phyloP scores from a whole-genome alignment of 169 alveolate genomes.

The Blepharisma undulans region DNA sequence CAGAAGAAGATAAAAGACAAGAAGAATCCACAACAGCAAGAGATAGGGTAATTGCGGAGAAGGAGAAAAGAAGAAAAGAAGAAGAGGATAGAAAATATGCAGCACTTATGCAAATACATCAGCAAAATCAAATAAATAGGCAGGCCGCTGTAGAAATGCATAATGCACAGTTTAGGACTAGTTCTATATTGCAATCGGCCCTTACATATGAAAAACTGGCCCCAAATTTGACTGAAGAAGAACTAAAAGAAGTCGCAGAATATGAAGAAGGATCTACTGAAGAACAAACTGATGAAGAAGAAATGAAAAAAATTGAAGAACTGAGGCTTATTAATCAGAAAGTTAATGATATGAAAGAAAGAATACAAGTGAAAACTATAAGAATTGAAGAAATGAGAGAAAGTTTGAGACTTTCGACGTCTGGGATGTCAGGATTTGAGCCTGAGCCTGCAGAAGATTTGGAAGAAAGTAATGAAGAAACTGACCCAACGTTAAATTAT shows the following conservation, averaged over 20 bases:
- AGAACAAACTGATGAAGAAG: conserved; percentile 60
- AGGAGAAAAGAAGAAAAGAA: conserved; percentile 59
- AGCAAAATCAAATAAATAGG: conserved; percentile 57
- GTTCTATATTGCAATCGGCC: conserved; percentile 44
- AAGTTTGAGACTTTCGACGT: conserved; percentile 39
- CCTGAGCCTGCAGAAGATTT: conserved; percentile 45
- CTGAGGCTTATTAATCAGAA: conserved; percentile 51
- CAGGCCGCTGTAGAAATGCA: conserved; percentile 57
- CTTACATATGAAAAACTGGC: background rate
- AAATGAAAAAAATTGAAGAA: conserved; percentile 41
- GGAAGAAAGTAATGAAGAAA: conserved; percentile 49
- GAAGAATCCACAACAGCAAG: conserved; percentile 49
- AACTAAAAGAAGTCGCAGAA: conserved; percentile 32
- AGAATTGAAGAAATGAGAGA: conserved; percentile 61
- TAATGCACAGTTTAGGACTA: conserved; percentile 62
- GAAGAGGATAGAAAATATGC: conserved; percentile 49
- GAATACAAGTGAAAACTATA: conserved; percentile 51
- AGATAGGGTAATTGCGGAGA: conserved; percentile 59
- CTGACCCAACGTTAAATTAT: background rate
- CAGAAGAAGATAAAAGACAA: conserved; percentile 27
- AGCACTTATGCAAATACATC: conserved; percentile 50
- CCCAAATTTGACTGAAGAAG: conserved; percentile 30
- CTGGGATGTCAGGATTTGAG: background rate
- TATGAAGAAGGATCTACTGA: conserved; percentile 59
- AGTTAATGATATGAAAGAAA: conserved; percentile 39